Evolutionary conservation across 2,329 filamentous ascomycete species (phyloP).

Genomic region (Corinectria fuckeliana): DNA sequence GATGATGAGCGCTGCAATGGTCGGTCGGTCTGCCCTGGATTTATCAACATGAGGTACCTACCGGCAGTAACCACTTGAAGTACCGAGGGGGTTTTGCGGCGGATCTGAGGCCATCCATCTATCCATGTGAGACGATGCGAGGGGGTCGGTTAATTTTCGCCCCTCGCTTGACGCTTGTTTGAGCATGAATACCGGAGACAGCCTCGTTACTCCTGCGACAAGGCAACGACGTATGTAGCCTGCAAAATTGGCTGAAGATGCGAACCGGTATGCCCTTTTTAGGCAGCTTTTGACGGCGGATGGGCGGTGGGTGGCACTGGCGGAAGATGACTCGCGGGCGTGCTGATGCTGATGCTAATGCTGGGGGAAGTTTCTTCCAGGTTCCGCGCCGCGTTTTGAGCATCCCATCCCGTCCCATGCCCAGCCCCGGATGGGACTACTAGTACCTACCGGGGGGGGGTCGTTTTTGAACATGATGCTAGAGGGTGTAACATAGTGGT

Average conservation of each 20-base stretch:
- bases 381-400: neutral
- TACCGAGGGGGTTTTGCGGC: slow-evolving; percentile 5
- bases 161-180: slow-evolving; percentile 6
- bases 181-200: slow-evolving; percentile 4
- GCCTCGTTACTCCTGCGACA: slow-evolving; percentile 6
- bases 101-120: slow-evolving; percentile 20
- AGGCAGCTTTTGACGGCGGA: slow-evolving; percentile 1
- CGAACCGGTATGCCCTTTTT: neutral
- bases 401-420: too few relatives aligned
- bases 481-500: too few relatives aligned
- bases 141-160: slow-evolving; percentile 16
- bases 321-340: slow-evolving; percentile 14
- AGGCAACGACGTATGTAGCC: slow-evolving; percentile 6
- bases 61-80: too few relatives aligned
- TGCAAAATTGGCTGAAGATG: neutral
- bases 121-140: slow-evolving; percentile 17
- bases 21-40: slow-evolving; percentile 1
- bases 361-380: neutral
- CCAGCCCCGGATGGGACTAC: too few relatives aligned
- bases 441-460: too few relatives aligned
- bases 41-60: too few relatives aligned
- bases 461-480: too few relatives aligned
- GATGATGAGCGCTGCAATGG: neutral
- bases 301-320: neutral
- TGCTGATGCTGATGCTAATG: slow-evolving; percentile 5